These are phyloP conservation scores for Narthecium ossifragum DNA, from an alignment of 106 monocot genomes.

Conservation along the genomic window DNA sequence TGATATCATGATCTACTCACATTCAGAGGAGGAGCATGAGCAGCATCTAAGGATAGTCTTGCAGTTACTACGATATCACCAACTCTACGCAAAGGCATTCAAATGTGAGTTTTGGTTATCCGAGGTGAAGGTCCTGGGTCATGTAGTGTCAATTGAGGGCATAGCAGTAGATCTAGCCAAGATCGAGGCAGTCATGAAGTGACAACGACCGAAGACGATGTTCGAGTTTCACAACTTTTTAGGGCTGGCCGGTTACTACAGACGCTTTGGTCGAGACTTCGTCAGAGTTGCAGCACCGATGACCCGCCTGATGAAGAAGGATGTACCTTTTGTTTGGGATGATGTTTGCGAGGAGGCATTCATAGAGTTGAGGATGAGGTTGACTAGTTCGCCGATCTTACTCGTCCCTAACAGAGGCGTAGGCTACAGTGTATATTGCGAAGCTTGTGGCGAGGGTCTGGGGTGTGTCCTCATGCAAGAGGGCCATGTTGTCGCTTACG, in stretches of 20 bases:
- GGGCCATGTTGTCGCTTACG: too few relatives aligned
- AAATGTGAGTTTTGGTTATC: constrained; percentile 4
- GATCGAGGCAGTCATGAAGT: background rate
- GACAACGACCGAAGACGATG: background rate
- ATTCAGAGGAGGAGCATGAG: background rate
- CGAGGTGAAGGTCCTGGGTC: background rate
- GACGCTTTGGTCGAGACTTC: background rate
- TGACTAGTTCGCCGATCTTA: background rate
- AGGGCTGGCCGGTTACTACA: constrained; percentile 3
- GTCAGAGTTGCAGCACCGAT: background rate
- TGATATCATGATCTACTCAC: background rate
- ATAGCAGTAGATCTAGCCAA: background rate
- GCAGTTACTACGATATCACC: background rate
- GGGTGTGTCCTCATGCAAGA: too few relatives aligned
- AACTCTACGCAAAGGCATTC: background rate
- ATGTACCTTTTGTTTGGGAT: background rate
- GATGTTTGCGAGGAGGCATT: background rate
- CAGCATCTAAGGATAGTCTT: constrained; percentile 5
- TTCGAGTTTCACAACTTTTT: constrained; percentile 3
- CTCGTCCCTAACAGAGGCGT: background rate
- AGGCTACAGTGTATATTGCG: background rate
- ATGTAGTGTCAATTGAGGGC: background rate
- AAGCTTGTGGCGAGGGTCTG: background rate
- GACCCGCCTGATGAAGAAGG: background rate
- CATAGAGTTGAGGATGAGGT: background rate